Evolutionary conservation across 1,284 basidiomycete genomes (phyloP).

Genomic region (Ceratorhiza oryzae-sativae): DNA sequence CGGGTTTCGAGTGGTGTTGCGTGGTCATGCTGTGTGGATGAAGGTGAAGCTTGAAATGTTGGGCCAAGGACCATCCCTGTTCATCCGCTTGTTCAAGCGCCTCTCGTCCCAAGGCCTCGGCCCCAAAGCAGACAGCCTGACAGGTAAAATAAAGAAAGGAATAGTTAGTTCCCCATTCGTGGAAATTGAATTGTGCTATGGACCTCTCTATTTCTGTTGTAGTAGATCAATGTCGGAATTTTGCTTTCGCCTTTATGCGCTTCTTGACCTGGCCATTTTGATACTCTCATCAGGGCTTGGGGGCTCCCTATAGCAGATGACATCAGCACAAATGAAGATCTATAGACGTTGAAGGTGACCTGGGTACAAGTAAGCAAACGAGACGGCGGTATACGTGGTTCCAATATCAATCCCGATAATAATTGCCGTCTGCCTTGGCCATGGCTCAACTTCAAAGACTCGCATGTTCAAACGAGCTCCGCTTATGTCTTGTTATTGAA

Average conservation of each 20-base stretch:
- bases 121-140: constrained; percentile 37
- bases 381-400: constrained; percentile 24
- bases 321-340: too few relatives aligned
- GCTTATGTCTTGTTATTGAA: too few relatives aligned
- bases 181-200: background rate
- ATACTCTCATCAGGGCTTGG: background rate
- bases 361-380: constrained; percentile 14
- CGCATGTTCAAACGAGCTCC: too few relatives aligned
- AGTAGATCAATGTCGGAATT: constrained; percentile 11
- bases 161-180: too few relatives aligned
- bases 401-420: constrained; percentile 38
- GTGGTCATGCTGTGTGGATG: constrained; percentile 38
- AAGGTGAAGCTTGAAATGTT: constrained; percentile 40
- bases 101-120: constrained; percentile 16
- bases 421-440: constrained; percentile 3
- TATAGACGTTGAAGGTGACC: too few relatives aligned
- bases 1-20: constrained; percentile 4
- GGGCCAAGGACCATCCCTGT: constrained; percentile 37
- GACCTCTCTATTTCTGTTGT: constrained; percentile 8
- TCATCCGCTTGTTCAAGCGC: constrained; percentile 21
- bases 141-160: background rate
- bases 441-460: constrained; percentile 18
- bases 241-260: background rate
- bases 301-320: background rate
- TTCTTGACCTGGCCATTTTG: constrained; percentile 24